These are phyloP conservation scores for Dimocarpus longan DNA, from an alignment of 345 rosid genomes.

Conservation along the genomic window DNA sequence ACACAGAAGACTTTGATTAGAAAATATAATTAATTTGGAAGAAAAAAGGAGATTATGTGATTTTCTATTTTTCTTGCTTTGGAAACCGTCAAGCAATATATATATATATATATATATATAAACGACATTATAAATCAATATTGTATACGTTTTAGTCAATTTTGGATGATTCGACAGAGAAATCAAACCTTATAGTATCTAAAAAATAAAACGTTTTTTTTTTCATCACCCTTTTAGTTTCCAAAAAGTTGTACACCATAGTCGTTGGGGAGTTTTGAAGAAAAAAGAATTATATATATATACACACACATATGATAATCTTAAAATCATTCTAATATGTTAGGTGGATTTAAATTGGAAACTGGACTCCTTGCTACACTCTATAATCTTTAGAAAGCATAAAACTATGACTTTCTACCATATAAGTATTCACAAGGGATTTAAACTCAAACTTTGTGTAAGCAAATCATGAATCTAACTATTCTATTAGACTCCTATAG, in stretches of 20 bases:
- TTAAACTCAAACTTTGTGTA: too few species aligned
- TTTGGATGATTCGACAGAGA: not conserved
- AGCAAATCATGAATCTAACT: too few species aligned
- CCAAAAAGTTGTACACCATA: not conserved
- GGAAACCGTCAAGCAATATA: slow-evolving; percentile 21
- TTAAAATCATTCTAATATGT: too few species aligned
- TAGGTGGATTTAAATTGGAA: too few species aligned
- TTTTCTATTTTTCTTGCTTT: not conserved
- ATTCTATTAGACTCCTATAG: too few species aligned
- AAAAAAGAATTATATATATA: not conserved
- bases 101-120: too few species aligned
- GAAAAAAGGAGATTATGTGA: too few species aligned
- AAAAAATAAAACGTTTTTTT: not conserved
- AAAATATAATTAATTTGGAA: not conserved
- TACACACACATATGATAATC: too few species aligned
- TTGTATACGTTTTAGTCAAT: not conserved
- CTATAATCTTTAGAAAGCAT: too few species aligned
- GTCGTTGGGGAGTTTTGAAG: not conserved
- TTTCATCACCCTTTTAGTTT: not conserved
- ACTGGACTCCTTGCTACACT: too few species aligned
- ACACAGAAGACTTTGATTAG: slow-evolving; percentile 3
- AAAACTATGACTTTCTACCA: too few species aligned
- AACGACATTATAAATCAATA: not conserved
- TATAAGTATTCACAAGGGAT: too few species aligned
- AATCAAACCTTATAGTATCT: not conserved